These are phyloP conservation scores for Colletotrichum viniferum DNA, from an alignment of 2,329 filamentous ascomycete genomes.

Conservation along the genomic window DNA sequence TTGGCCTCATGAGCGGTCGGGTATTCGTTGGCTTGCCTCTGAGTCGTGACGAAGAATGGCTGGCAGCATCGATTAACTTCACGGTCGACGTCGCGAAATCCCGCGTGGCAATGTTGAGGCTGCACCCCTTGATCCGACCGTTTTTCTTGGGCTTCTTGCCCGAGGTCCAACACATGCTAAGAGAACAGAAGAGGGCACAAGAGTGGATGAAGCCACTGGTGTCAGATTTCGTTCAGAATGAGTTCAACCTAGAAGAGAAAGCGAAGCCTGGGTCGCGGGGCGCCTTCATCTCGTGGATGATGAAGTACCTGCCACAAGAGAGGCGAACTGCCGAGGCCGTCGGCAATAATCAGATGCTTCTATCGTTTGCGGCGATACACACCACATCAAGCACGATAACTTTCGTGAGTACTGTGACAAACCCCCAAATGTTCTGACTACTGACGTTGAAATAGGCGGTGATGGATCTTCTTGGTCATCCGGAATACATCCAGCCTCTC, in stretches of 20 bases:
- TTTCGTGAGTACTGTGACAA: constrained; percentile 25
- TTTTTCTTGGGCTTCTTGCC: background rate
- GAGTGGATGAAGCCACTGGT: constrained; percentile 11
- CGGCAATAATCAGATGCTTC: constrained; percentile 5
- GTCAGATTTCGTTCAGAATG: background rate
- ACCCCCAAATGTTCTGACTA: background rate
- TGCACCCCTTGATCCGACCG: constrained; percentile 3
- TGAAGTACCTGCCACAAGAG: constrained; percentile 29
- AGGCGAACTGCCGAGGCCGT: background rate
- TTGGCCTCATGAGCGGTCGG: constrained; percentile 29
- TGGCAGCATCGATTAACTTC: constrained; percentile 30
- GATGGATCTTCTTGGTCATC: constrained; percentile 41
- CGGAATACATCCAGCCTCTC: constrained; percentile 43
- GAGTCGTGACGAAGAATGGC: constrained; percentile 31
- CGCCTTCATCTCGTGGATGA: constrained; percentile 45
- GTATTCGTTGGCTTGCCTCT: constrained; percentile 33
- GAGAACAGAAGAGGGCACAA: background rate
- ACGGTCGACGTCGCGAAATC: constrained; percentile 22
- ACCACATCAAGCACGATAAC: constrained; percentile 35
- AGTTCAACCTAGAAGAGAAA: background rate
- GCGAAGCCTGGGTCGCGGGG: constrained; percentile 31
- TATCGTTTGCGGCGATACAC: constrained; percentile 40
- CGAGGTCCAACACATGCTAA: background rate
- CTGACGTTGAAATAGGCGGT: constrained; percentile 30
- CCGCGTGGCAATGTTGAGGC: background rate